phyloP scores from a whole-genome alignment of 2,329 filamentous ascomycete genomes.

The Trichoderma sp. region DNA sequence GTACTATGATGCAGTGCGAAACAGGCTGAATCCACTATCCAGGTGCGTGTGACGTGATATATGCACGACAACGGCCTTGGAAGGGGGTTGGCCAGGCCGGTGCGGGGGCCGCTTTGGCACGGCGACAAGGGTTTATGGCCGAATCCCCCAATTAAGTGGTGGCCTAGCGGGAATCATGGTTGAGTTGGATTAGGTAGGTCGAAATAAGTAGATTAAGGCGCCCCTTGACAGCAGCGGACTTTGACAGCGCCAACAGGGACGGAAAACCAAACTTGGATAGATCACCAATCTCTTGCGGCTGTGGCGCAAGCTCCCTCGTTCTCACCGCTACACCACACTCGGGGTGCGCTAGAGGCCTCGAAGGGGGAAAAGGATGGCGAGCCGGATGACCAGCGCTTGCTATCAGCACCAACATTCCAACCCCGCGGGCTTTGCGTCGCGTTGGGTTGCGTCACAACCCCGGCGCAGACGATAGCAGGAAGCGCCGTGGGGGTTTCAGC shows the following conservation, averaged over 20 bases:
- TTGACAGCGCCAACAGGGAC: constrained; percentile 1
- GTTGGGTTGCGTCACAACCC: constrained; percentile 16
- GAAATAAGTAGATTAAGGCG: constrained; percentile 4
- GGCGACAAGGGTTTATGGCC: constrained; percentile 7
- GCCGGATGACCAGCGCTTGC: constrained; percentile 20
- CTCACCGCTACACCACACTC: constrained; percentile 17
- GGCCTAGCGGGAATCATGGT: constrained; percentile 1
- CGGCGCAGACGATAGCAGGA: background rate
- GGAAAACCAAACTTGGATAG: background rate
- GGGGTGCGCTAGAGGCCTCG: background rate
- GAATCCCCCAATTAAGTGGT: constrained; percentile 11
- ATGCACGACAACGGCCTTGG: constrained; percentile 19
- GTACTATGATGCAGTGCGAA: constrained; percentile 20
- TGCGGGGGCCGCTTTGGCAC: constrained; percentile 21
- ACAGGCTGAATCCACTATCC: constrained; percentile 16
- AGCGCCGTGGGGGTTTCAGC: constrained; percentile 1
- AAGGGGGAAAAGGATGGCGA: background rate
- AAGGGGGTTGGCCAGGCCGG: constrained; percentile 21
- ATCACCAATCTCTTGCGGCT: constrained; percentile 14
- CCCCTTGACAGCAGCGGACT: constrained; percentile 9
- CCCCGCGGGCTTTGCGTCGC: constrained; percentile 11
- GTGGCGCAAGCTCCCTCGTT: constrained; percentile 12
- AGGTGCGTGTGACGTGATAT: constrained; percentile 24
- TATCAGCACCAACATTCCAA: constrained; percentile 18
- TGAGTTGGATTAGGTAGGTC: constrained; percentile 11